Base-by-base conservation (phyloP, 495 filamentous ascomycete species). In the Terfezia claveryi region DNA sequence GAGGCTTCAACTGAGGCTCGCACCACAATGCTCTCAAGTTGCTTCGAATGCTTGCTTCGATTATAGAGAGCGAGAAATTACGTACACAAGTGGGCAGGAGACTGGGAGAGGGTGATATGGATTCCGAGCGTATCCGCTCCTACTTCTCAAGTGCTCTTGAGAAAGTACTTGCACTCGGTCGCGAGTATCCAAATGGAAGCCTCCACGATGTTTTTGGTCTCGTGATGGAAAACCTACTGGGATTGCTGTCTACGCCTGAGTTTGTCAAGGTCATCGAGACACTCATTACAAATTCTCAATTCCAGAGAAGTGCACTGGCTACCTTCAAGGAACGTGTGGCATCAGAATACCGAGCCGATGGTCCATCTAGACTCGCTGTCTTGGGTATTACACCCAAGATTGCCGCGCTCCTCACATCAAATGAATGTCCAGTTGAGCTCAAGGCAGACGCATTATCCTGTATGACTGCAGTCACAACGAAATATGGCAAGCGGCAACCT, bases 391-490 rank as follows among this genome's bases (percentile, higher is more conserved):
- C 93, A 59, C 80, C 85, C 10, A 79, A 78, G 58, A 70, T 94
- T 56, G 80, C 81, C 3, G 71, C 73, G 17, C 81, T 92, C 27
- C 74, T 96, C 41, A 75, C 81, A 10, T 81, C 82, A 23, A 70
- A 76, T 20, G 50, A 51, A 23, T 17, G 16, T 27, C 76, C 88
- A 61, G 73, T 78, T 44, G 71, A 77, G 38, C 77, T 91, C 62
- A 89, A 86, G 67, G 81, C 81, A 59, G 81, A 80, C 32, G 83
- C 87, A 6, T 74, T 96, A 44, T 74, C 76, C 41, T 96, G 91
- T 62, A 82, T 94, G 51, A 86, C 94, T 68, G 80, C 81, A 61
- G 88, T 96, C 53, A 76, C 83, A 9, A 85, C 92, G 68, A 84
- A 84, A 64, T 94, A 92, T 64, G 91, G 91, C 54, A 89, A 88